Base-by-base conservation (phyloP, 768 basidiomycete species). In the Pleurotus eryngii region DNA sequence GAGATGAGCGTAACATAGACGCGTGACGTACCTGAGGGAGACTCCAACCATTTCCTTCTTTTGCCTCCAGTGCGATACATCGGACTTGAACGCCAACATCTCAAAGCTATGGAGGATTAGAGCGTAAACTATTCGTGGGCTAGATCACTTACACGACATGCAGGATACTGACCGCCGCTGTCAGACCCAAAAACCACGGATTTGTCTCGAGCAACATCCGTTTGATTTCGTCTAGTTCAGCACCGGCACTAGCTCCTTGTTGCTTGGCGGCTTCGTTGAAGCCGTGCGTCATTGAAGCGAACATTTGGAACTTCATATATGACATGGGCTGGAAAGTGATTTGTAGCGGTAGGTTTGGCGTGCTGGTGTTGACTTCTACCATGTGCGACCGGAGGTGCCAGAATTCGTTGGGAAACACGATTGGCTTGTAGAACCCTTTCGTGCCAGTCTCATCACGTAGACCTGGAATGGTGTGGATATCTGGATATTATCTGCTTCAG, bases 21-120 rank as follows among this genome's bases (percentile, higher is more conserved):
- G 61, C 24, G 12, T 40, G 14, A 63, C 81, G 66, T 62, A 90
- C 90, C 95, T 85, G 61, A 99, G 82, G 53, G 94, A 96, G 12
- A 99, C 95, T 11, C 97, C 97, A 59, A 90, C 89, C 72, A 98
- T 84, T 69, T 98, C 95, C 64, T 95, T 88, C 76, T 86, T 95
- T 66, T 94, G 86, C 40, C 94, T 80, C 95, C 95, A 98, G 69
- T 98, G 96, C 26, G 89, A 85, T 43, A 98, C 92, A 66, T 98
- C 96, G 24, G 85, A 89, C 67, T 90, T 92, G 83, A 98, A 98
- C 12, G 96, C 96, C 57, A 97, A 76, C 84, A 97, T 90, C 74
- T 96, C 94, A 68, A 97, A 96, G 22, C 92, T 93, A 65, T 9
- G 49, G 9, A 27, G 8, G 4, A 40, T 57, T 46, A 30, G 57